Base-by-base conservation (phyloP, 768 basidiomycete species). In the Rhodotorula paludigena region DNA sequence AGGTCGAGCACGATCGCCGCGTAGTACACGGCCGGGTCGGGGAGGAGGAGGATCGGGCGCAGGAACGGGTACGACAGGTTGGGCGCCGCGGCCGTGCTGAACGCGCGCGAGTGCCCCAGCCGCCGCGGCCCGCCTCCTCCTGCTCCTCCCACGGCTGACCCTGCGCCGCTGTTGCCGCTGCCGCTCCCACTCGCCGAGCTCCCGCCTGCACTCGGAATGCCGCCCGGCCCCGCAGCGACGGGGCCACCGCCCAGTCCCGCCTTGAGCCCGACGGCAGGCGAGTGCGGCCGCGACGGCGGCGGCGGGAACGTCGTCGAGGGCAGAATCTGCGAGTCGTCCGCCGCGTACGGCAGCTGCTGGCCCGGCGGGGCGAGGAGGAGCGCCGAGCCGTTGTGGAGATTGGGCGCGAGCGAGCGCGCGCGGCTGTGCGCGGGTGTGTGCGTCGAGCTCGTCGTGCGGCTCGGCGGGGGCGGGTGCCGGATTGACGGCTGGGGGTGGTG, bases 1-100 rank as follows among this genome's bases (percentile, higher is more conserved):
- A 98, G 83, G 79, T 97, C 92, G 77, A 92, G 78, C 9, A 86
- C 81, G 73, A 96, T 83, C 70, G 85, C 82, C 74, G 92, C 82
- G 57, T 92, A 91, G 79, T 99, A 99, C 42, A 83, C 77, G 44
- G 88, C 77, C 18, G 87, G 84, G 63, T 91, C 84, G 20, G 90
- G 89, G 76, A 88, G 90, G 41, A 90, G 82, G 20, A 97, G 82
- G 30, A 81, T 82, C 0, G 85, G 72, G 15, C 96, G 87, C 9
- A 98, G 84, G 80, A 67, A 81, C 80, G 71, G 35, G 81, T 81
- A n/a, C 81, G 80, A 71, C 56, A 76, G 77, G 64, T 60, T 67
- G 47, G 57, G 68, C 3, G 63, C 25, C 45, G 56, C 16, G 42
- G 70, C 63, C 25, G 73, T 72, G 35, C 57, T 64, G 60, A 68